Percentiles rank a stretch among this genome's conserved stretches.
phyloP scores from a whole-genome alignment of 306 rosid genomes.

The Notholithocarpus densiflorus region DNA sequence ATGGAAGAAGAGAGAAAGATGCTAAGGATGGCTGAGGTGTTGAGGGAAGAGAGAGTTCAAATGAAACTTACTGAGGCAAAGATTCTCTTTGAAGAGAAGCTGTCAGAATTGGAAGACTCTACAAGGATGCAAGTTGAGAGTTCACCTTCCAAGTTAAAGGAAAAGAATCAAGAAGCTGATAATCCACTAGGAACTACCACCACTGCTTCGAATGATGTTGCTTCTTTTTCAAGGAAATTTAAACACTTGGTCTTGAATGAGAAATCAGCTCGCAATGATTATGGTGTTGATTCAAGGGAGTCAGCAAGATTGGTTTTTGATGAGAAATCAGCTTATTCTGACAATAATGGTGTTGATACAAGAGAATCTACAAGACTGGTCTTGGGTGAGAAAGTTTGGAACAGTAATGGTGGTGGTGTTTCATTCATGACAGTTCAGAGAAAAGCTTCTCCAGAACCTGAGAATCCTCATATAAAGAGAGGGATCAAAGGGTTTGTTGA shows the following conservation, averaged over 20 bases:
- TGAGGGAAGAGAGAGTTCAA: constrained; percentile 58
- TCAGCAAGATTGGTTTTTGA: background rate
- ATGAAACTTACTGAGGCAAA: constrained; percentile 58
- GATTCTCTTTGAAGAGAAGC: constrained; percentile 41
- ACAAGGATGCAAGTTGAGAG: background rate
- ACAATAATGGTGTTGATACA: background rate
- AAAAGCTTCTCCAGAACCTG: constrained; percentile 37
- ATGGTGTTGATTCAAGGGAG: constrained; percentile 7
- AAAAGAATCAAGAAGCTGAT: background rate
- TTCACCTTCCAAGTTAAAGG: constrained; percentile 12
- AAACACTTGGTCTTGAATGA: constrained; percentile 16
- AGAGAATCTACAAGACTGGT: background rate
- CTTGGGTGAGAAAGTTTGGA: constrained; percentile 7
- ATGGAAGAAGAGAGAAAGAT: constrained; percentile 58
- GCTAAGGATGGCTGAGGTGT: constrained; percentile 46
- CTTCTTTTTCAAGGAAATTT: constrained; percentile 16
- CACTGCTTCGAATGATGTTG: background rate
- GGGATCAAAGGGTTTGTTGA: constrained; percentile 69
- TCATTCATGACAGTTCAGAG: constrained; percentile 13
- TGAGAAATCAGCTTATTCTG: constrained; percentile 5
- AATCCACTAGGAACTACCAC: background rate
- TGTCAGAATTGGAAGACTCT: constrained; percentile 26
- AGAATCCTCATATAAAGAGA: constrained; percentile 56
- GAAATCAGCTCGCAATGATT: background rate
- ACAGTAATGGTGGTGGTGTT: constrained; percentile 5